phyloP scores from a whole-genome alignment of 768 basidiomycete species.

The Boletus huronensis region DNA sequence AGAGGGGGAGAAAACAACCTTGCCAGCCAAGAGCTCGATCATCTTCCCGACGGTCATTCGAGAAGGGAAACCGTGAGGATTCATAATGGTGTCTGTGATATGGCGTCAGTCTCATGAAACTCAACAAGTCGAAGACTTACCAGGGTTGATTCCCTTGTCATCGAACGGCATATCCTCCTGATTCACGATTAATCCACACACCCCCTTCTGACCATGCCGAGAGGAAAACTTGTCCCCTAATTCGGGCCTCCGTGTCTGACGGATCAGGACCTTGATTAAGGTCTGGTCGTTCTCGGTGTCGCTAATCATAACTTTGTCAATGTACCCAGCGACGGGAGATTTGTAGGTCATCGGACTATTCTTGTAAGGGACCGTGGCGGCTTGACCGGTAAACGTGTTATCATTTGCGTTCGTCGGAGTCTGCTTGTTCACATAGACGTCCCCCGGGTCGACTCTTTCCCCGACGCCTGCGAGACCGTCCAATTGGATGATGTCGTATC shows the following conservation, averaged over 20 bases:
- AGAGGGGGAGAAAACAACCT: constrained; percentile 44
- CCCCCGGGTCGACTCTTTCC: constrained; percentile 87
- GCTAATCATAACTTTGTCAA: constrained; percentile 97
- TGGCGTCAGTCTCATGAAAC: constrained; percentile 11
- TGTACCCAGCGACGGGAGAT: constrained; percentile 86
- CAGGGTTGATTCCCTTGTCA: constrained; percentile 92
- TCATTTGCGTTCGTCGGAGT: constrained; percentile 92
- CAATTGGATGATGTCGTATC: constrained; percentile 85
- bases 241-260: constrained; percentile 95
- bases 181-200: constrained; percentile 97
- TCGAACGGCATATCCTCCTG: constrained; percentile 99
- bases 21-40: constrained; percentile 96
- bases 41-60: constrained; percentile 99
- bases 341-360: constrained; percentile 93
- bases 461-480: constrained; percentile 96
- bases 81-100: constrained; percentile 94
- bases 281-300: constrained; percentile 97
- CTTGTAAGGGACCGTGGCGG: constrained; percentile 82
- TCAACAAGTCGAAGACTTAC: constrained; percentile 39
- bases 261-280: constrained; percentile 93
- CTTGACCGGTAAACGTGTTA: constrained; percentile 82
- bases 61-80: constrained; percentile 98
- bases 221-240: constrained; percentile 99
- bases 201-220: constrained; percentile 97
- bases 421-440: constrained; percentile 97